A percentile compares a stretch with the other conserved stretches of the same genome.
Evolutionary conservation across 179 eudicot species (phyloP).

Genomic region (Pouteria campechiana): DNA sequence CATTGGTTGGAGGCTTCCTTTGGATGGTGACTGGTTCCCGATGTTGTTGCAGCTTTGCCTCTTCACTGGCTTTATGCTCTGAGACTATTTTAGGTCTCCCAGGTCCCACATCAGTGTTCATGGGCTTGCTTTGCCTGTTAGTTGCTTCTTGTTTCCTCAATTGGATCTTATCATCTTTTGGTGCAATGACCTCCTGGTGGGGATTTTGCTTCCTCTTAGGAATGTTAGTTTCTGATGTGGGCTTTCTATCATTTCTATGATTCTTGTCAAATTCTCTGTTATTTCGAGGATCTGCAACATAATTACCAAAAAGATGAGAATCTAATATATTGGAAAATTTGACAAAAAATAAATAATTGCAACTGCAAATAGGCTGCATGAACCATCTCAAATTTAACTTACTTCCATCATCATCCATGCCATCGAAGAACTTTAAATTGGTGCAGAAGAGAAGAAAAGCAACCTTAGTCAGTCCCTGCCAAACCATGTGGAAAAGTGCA

Average conservation of each 20-base stretch:
- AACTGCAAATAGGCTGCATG: conserved; percentile 17
- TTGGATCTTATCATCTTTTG: conserved; percentile 28
- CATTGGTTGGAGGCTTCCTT: conserved; percentile 40
- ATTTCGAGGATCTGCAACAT: conserved; percentile 70
- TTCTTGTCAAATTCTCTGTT: conserved; percentile 51
- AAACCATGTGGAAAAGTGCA: conserved; percentile 1
- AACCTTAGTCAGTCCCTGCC: conserved; percentile 24
- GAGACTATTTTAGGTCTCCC: conserved; percentile 40
- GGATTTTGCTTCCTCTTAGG: conserved; percentile 22
- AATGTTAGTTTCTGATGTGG: conserved; percentile 20
- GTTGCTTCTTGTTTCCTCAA: conserved; percentile 29
- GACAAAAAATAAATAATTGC: conserved; percentile 32
- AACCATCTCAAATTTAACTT: conserved; percentile 36
- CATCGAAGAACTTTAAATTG: conserved; percentile 70
- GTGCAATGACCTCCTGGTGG: conserved; percentile 12
- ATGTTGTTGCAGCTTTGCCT: conserved; percentile 33
- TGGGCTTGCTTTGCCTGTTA: conserved; percentile 41
- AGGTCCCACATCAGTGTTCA: conserved; percentile 32
- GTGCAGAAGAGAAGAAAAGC: conserved; percentile 8
- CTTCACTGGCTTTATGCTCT: conserved; percentile 25
- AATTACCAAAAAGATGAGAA: conserved; percentile 23
- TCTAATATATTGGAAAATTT: conserved; percentile 33
- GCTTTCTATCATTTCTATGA: conserved; percentile 36
- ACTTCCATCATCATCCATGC: conserved; percentile 96
- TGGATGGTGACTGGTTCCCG: conserved; percentile 23